Conservation (phyloP, 2,329 filamentous ascomycete species). For the Beauveria pseudobassiana region DNA sequence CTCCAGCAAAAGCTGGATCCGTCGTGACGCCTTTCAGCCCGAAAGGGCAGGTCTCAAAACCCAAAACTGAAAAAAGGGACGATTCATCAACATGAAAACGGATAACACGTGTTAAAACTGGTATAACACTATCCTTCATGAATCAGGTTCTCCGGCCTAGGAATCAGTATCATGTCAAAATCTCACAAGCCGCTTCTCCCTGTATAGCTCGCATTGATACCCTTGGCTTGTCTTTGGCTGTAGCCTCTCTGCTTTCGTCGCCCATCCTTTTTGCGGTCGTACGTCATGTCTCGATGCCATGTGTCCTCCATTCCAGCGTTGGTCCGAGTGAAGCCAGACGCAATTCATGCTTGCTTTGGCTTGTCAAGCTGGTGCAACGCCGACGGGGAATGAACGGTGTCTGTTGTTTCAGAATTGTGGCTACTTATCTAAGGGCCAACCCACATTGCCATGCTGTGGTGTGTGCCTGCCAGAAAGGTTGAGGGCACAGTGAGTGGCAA, state of each 20-base stretch:
- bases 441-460: not conserved
- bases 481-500: too few relatives aligned
- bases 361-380: conserved; percentile 6
- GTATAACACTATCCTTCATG: not conserved
- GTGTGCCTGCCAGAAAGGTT: not conserved
- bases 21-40: not conserved
- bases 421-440: not conserved
- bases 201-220: not conserved
- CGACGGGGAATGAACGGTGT: not conserved
- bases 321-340: not conserved
- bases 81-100: not conserved
- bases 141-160: not conserved
- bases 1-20: too few relatives aligned
- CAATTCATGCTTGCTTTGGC: not conserved
- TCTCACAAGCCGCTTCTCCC: not conserved
- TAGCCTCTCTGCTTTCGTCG: not conserved
- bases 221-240: not conserved
- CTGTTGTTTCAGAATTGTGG: conserved; percentile 7
- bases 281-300: not conserved
- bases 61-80: not conserved
- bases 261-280: not conserved
- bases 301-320: too few relatives aligned
- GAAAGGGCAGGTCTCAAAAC: not conserved
- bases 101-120: not conserved
- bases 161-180: not conserved